Conservation (phyloP, 805 yeast genomes). For the Saccharomyces eubayanus region DNA sequence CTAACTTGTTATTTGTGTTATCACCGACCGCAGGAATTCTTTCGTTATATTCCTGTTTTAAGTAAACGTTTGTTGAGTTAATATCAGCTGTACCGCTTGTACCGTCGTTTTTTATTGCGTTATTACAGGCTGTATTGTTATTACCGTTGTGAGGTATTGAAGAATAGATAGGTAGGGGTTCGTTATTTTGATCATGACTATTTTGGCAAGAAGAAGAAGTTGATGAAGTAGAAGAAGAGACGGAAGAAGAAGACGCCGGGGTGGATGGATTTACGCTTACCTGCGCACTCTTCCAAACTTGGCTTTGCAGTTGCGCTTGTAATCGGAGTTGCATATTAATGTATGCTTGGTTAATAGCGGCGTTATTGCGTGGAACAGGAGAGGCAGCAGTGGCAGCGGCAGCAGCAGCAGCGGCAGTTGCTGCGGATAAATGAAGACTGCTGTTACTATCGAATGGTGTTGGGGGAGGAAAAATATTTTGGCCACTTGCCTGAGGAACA, state of each 20-base stretch:
- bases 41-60: not conserved
- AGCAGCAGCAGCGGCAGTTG: not conserved
- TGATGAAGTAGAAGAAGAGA: conserved; percentile 1
- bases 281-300: not conserved
- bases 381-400: not conserved
- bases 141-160: not conserved
- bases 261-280: not conserved
- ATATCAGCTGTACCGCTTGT: not conserved
- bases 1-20: not conserved
- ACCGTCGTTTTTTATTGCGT: not conserved
- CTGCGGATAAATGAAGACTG: not conserved
- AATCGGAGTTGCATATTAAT: not conserved
- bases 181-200: not conserved
- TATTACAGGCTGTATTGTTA: not conserved
- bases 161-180: not conserved
- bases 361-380: not conserved
- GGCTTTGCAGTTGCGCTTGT: not conserved
- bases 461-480: not conserved
- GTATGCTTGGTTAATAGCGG: not conserved
- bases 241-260: conserved; percentile 2
- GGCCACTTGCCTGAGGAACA: not conserved
- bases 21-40: not conserved
- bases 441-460: not conserved
- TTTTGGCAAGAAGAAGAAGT: not conserved
- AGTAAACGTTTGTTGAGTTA: not conserved